A percentile compares a stretch with the other conserved stretches of the same genome.
Conservation (phyloP, 495 filamentous ascomycete genomes). For the Penicillium macrosclerotiorum region DNA sequence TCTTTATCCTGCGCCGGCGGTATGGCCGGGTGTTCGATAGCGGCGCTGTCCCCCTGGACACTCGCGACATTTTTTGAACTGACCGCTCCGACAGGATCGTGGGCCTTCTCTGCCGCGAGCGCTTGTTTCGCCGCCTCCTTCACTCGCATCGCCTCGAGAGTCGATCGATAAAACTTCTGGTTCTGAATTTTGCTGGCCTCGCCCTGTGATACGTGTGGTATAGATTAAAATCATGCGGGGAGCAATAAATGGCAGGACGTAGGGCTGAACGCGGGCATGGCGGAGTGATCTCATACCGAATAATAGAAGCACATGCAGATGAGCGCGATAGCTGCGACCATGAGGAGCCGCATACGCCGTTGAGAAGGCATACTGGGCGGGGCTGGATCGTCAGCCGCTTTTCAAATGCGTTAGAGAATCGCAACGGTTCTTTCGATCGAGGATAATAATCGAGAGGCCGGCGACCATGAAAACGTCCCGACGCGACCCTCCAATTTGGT, state of each 20-base stretch:
- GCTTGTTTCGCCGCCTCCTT: conserved; percentile 33
- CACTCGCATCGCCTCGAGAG: conserved; percentile 47
- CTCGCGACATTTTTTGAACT: conserved; percentile 31
- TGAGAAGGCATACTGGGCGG: conserved; percentile 73
- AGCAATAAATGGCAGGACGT: background rate
- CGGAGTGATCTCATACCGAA: conserved; percentile 39
- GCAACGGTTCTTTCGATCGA: no score
- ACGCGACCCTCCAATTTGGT: conserved; percentile 2
- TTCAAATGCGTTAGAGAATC: no score
- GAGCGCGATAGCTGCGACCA: conserved; percentile 54
- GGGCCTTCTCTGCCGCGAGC: conserved; percentile 23
- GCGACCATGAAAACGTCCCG: conserved; percentile 1
- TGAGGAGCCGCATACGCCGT: conserved; percentile 61
- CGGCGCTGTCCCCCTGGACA: conserved; percentile 40
- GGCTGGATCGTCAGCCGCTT: no score
- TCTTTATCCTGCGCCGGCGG: conserved; percentile 28
- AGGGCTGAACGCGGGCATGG: background rate
- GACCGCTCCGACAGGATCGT: conserved; percentile 34
- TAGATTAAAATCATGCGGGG: background rate
- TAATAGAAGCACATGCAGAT: conserved; percentile 63
- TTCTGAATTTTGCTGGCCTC: conserved; percentile 43
- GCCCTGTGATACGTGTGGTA: conserved; percentile 25
- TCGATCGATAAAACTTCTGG: conserved; percentile 50
- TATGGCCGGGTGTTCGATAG: conserved; percentile 52
- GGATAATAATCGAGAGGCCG: no score